phyloP scores from a whole-genome alignment of 2,329 filamentous ascomycete genomes.

The Ilyonectria mors-panacis region DNA sequence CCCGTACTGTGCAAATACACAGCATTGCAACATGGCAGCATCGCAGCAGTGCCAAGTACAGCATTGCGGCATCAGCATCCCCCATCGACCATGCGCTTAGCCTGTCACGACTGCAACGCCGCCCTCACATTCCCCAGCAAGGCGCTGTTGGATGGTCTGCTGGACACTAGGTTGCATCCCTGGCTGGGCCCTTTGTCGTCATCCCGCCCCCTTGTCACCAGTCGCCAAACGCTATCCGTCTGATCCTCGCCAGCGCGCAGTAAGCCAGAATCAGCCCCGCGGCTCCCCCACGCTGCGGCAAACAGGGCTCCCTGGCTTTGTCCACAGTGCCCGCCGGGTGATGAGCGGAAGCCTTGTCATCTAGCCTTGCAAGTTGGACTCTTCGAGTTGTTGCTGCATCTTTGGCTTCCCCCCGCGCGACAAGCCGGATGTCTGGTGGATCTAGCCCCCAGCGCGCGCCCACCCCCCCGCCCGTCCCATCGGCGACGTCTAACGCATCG shows the following conservation, averaged over 20 bases:
- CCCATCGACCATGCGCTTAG: background rate
- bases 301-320: slow-evolving; percentile 18
- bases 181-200: slow-evolving; percentile 23
- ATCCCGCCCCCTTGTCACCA: slow-evolving; percentile 18
- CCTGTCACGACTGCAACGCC: background rate
- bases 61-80: background rate
- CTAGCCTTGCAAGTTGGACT: slow-evolving; percentile 10
- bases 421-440: slow-evolving; percentile 25
- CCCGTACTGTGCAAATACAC: background rate
- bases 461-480: slow-evolving; percentile 14
- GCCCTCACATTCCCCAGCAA: slow-evolving; percentile 14
- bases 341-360: slow-evolving; percentile 8
- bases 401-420: slow-evolving; percentile 10
- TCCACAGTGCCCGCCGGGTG: background rate
- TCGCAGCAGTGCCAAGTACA: background rate
- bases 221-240: slow-evolving; percentile 11
- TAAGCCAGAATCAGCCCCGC: slow-evolving; percentile 3
- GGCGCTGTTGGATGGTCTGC: slow-evolving; percentile 7
- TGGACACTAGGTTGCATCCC: slow-evolving; percentile 1
- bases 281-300: slow-evolving; percentile 24
- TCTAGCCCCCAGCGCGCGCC: slow-evolving; percentile 13
- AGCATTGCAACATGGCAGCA: background rate
- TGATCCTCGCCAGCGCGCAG: slow-evolving; percentile 7
- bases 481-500: slow-evolving; percentile 19
- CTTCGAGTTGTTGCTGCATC: slow-evolving; percentile 1